phyloP scores from a whole-genome alignment of 257 asterid genomes.

The Prunella vulgaris region DNA sequence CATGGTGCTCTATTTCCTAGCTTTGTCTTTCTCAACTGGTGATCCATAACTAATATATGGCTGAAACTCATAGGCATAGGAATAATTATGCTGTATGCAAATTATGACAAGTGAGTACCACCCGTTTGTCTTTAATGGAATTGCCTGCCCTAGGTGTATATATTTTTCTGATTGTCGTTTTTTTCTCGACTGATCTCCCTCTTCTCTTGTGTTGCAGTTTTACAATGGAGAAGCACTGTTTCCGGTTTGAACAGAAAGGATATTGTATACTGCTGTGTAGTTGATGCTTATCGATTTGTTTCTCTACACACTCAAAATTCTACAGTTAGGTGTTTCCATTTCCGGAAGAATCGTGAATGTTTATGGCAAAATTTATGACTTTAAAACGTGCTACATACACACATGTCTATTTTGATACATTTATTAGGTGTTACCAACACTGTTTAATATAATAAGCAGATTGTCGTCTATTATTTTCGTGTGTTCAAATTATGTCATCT shows the following conservation, averaged over 20 bases:
- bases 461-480: not conserved
- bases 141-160: not conserved
- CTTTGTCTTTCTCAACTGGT: not conserved
- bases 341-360: not conserved
- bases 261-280: constrained; percentile 12
- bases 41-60: not conserved
- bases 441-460: not conserved
- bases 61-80: not conserved
- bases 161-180: not conserved
- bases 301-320: not conserved
- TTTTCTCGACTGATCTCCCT: not conserved
- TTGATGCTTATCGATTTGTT: not conserved
- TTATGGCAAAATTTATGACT: not conserved
- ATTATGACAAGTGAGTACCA: not conserved
- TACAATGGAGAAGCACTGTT: not conserved
- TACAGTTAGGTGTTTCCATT: not conserved
- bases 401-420: not conserved
- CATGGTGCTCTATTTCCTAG: not conserved
- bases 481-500: not conserved
- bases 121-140: not conserved
- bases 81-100: not conserved
- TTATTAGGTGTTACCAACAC: not conserved
- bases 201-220: constrained; percentile 11
- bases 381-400: not conserved
- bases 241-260: constrained; percentile 8